A percentile compares a stretch with the other conserved stretches of the same genome.
These are phyloP conservation scores for Retiboletus flavoniger DNA, from an alignment of 1,284 basidiomycete genomes.

Conservation along the genomic window DNA sequence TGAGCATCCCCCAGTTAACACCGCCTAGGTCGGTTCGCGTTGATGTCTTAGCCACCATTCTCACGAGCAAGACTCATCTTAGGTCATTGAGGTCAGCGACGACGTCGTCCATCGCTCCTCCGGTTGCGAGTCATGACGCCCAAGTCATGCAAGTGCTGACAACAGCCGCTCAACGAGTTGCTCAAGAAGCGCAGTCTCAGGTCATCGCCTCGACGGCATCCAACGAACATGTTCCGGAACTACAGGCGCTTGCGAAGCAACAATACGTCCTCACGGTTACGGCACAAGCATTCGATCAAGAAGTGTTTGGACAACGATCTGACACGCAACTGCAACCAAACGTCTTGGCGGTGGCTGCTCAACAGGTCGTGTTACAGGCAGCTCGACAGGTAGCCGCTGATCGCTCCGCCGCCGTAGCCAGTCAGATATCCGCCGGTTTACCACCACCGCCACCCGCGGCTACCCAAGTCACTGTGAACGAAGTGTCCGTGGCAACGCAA, in stretches of 20 bases:
- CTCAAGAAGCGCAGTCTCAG: slow-evolving; percentile 68
- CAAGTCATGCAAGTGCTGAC: slow-evolving; percentile 76
- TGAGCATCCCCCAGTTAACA: slow-evolving; percentile 42
- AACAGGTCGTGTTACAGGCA: slow-evolving; percentile 75
- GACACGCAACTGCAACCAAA: slow-evolving; percentile 45
- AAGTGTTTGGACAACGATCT: slow-evolving; percentile 53
- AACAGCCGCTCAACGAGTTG: slow-evolving; percentile 70
- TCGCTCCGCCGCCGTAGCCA: slow-evolving; percentile 44
- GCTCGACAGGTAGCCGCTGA: slow-evolving; percentile 66
- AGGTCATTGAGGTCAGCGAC: slow-evolving; percentile 32
- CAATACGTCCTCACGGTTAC: slow-evolving; percentile 76
- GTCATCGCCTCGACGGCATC: slow-evolving; percentile 50
- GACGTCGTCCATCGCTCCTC: slow-evolving; percentile 22
- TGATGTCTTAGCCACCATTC: background rate
- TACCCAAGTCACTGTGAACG: slow-evolving; percentile 69
- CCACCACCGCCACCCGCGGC: slow-evolving; percentile 41
- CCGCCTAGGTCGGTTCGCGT: slow-evolving; percentile 36
- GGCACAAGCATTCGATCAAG: slow-evolving; percentile 71
- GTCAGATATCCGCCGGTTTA: slow-evolving; percentile 41
- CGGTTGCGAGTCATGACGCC: slow-evolving; percentile 43
- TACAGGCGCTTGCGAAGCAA: slow-evolving; percentile 72
- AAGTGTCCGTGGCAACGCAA: slow-evolving; percentile 75
- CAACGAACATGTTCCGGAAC: slow-evolving; percentile 47
- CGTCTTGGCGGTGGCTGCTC: slow-evolving; percentile 65
- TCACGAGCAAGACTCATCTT: slow-evolving; percentile 3